phyloP scores from a whole-genome alignment of 352 stramenopile genomes.

The Globisporangium irregulare region DNA sequence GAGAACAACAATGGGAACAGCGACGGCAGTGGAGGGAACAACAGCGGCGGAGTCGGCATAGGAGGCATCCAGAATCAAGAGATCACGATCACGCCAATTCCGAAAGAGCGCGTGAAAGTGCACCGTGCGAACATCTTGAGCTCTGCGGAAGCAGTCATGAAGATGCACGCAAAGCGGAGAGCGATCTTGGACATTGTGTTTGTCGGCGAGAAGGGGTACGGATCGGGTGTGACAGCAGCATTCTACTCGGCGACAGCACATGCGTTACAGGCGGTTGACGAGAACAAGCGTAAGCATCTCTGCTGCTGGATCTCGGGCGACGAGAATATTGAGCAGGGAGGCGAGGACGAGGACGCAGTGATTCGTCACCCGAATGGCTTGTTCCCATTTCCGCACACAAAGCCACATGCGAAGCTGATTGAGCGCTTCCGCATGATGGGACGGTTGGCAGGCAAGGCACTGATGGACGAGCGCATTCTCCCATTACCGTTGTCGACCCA shows the following conservation, averaged over 20 bases:
- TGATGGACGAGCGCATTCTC: conserved; percentile 80
- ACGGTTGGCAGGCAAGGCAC: conserved; percentile 70
- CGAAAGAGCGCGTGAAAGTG: conserved; percentile 86
- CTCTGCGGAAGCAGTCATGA: conserved; percentile 79
- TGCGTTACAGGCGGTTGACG: conserved; percentile 51
- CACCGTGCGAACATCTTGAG: conserved; percentile 69
- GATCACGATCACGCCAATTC: conserved; percentile 79
- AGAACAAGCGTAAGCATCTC: conserved; percentile 36
- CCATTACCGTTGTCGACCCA: conserved; percentile 68
- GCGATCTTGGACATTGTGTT: conserved; percentile 85
- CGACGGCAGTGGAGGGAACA: conserved; percentile 16
- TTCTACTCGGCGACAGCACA: conserved; percentile 82
- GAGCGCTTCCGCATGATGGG: conserved; percentile 84
- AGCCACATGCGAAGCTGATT: conserved; percentile 30
- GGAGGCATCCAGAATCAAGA: conserved; percentile 70
- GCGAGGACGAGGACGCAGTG: conserved; percentile 31
- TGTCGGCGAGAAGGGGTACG: conserved; percentile 82
- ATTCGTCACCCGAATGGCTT: conserved; percentile 79
- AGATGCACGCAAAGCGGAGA: conserved; percentile 83
- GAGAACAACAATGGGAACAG: conserved; percentile 23
- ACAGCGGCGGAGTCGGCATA: conserved; percentile 11
- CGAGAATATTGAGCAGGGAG: conserved; percentile 18
- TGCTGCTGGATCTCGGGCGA: conserved; percentile 64
- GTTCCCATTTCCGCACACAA: conserved; percentile 63
- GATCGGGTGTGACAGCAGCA: conserved; percentile 76